Evolutionary conservation across 2,329 filamentous ascomycete species (phyloP).

Genomic region (Penicillium occitanis): DNA sequence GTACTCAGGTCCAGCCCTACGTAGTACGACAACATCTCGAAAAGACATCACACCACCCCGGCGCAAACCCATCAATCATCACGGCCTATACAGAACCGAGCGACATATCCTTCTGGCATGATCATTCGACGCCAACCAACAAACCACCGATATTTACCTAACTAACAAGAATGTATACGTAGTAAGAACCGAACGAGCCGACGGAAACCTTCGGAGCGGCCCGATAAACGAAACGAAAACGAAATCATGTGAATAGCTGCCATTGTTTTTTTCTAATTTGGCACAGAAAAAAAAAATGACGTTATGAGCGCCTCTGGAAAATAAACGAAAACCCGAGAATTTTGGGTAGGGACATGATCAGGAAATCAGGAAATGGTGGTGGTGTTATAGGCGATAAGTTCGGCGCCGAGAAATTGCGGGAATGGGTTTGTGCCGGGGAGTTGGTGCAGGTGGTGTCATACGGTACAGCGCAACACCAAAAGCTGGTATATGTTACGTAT

Average conservation of each 20-base stretch:
- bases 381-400: constrained; percentile 1
- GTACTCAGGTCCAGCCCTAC: not conserved
- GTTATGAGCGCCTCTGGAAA: not conserved
- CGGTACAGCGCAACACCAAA: not conserved
- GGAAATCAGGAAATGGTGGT: not conserved
- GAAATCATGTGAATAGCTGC: not conserved
- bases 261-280: not conserved
- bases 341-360: not conserved
- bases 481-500: not conserved
- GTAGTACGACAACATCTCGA: not conserved
- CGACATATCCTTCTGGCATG: not conserved
- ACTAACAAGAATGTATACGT: not conserved
- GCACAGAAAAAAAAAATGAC: not conserved
- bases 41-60: not conserved
- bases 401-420: constrained; percentile 2
- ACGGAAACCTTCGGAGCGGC: constrained; percentile 1
- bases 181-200: not conserved
- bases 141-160: not conserved
- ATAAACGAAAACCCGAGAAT: not conserved
- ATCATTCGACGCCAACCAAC: not conserved
- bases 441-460: not conserved
- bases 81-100: not conserved
- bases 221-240: not conserved
- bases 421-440: not conserved
- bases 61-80: not conserved